phyloP scores from a whole-genome alignment of 768 basidiomycete genomes.

The Rhizopogon salebrosus region DNA sequence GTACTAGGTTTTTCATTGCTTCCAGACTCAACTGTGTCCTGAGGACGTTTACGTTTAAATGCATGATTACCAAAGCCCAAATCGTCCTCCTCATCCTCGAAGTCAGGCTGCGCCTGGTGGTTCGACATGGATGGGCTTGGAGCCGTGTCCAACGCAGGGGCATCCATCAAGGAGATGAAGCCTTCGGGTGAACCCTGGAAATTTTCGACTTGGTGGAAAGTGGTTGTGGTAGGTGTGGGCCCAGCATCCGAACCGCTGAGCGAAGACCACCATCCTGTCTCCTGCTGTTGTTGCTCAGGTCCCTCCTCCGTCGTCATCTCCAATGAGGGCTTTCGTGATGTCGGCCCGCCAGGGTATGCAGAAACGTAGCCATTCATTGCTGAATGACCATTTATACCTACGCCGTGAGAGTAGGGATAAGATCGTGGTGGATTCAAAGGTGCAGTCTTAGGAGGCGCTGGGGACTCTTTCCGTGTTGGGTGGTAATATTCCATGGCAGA shows the following conservation, averaged over 20 bases:
- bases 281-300: slow-evolving; percentile 33
- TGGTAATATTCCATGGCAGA: slow-evolving; percentile 75
- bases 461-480: slow-evolving; percentile 42
- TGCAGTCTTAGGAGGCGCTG: slow-evolving; percentile 49
- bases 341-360: slow-evolving; percentile 27
- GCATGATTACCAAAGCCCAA: slow-evolving; percentile 84
- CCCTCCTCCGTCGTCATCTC: slow-evolving; percentile 26
- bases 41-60: slow-evolving; percentile 28
- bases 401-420: slow-evolving; percentile 22
- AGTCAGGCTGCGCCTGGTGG: slow-evolving; percentile 8
- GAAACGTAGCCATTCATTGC: slow-evolving; percentile 34
- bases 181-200: slow-evolving; percentile 42
- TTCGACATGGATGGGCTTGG: slow-evolving; percentile 15
- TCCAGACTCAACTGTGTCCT: slow-evolving; percentile 22
- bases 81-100: slow-evolving; percentile 71
- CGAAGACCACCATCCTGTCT: slow-evolving; percentile 61
- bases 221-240: slow-evolving; percentile 64
- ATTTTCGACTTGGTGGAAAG: slow-evolving; percentile 55
- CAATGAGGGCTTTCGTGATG: slow-evolving; percentile 22
- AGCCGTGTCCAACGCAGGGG: slow-evolving; percentile 38
- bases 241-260: slow-evolving; percentile 32
- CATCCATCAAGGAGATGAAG: slow-evolving; percentile 84
- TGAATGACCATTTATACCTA: slow-evolving; percentile 17
- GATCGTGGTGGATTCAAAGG: slow-evolving; percentile 42
- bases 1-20: slow-evolving; percentile 18